phyloP scores from a whole-genome alignment of 2,329 filamentous ascomycete genomes.

The Claviceps africana region DNA sequence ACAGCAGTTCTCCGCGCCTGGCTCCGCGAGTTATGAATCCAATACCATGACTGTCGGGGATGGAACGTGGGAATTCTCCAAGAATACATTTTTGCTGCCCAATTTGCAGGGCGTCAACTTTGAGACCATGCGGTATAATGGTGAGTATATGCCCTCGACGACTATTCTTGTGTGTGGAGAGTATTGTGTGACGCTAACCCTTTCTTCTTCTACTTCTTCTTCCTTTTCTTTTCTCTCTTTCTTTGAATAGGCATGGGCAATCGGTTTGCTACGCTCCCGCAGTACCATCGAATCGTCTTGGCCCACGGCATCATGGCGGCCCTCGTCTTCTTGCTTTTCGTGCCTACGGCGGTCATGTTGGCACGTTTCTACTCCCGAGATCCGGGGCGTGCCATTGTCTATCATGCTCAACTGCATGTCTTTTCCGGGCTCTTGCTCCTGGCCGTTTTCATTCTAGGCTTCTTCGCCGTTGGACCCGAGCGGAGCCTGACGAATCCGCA shows the following conservation, averaged over 20 bases:
- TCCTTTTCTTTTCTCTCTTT: neutral
- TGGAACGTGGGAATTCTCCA: conserved; percentile 68
- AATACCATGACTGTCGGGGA: conserved; percentile 66
- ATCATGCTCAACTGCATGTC: conserved; percentile 63
- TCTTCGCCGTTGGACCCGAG: conserved; percentile 60
- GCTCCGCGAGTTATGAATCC: conserved; percentile 59
- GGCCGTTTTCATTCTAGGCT: conserved; percentile 60
- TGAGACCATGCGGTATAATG: conserved; percentile 75
- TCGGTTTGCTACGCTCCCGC: conserved; percentile 52
- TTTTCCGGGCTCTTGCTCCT: conserved; percentile 54
- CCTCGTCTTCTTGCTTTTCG: conserved; percentile 58
- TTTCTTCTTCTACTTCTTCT: neutral
- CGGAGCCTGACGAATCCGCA: conserved; percentile 68
- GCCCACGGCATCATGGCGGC: conserved; percentile 61
- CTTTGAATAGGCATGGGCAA: conserved; percentile 58
- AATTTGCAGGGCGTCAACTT: conserved; percentile 66
- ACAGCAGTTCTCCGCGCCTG: conserved; percentile 51
- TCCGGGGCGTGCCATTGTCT: conserved; percentile 46
- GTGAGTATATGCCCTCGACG: conserved; percentile 24
- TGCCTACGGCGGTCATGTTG: conserved; percentile 60
- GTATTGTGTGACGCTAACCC: neutral
- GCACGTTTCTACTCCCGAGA: conserved; percentile 56
- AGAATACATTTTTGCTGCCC: conserved; percentile 65
- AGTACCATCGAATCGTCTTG: conserved; percentile 57
- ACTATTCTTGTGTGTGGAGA: neutral